Conservation (phyloP, 208 protist genomes). For the Naegleria lovaniensis region DNA sequence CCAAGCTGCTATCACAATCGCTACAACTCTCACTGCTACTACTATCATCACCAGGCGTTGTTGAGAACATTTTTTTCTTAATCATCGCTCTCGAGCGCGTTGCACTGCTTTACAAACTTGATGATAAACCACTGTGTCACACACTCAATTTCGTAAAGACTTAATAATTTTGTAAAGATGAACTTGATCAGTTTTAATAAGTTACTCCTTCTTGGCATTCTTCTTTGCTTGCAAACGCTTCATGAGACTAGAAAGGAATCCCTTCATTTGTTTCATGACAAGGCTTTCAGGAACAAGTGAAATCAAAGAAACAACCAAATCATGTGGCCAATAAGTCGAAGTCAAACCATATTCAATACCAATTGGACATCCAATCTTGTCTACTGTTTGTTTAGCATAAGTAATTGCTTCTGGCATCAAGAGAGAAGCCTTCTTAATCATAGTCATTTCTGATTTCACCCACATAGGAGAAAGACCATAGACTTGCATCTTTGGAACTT, state of each 20-base stretch:
- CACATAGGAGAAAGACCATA: constrained; percentile 66
- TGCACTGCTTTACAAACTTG: too few relatives aligned
- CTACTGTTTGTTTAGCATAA: neutral
- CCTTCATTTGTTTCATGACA: neutral
- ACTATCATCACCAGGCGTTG: too few relatives aligned
- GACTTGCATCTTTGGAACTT: constrained; percentile 57
- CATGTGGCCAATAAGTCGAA: neutral
- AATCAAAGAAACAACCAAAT: neutral
- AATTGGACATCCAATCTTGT: neutral
- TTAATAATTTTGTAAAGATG: too few relatives aligned
- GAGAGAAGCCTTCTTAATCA: constrained; percentile 58
- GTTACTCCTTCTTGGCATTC: neutral
- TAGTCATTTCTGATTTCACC: constrained; percentile 68
- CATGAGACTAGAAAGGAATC: neutral
- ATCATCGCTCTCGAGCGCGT: too few relatives aligned
- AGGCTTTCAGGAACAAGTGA: neutral
- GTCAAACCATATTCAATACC: neutral
- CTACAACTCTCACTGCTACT: too few relatives aligned
- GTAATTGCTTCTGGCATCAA: neutral
- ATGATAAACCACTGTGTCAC: too few relatives aligned
- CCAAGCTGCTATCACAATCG: too few relatives aligned
- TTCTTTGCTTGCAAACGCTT: neutral
- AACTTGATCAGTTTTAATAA: too few relatives aligned
- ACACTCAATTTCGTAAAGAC: too few relatives aligned
- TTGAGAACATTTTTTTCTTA: too few relatives aligned